Base-by-base conservation (phyloP, 2,329 filamentous ascomycete genomes). In the Didymella pomorum region DNA sequence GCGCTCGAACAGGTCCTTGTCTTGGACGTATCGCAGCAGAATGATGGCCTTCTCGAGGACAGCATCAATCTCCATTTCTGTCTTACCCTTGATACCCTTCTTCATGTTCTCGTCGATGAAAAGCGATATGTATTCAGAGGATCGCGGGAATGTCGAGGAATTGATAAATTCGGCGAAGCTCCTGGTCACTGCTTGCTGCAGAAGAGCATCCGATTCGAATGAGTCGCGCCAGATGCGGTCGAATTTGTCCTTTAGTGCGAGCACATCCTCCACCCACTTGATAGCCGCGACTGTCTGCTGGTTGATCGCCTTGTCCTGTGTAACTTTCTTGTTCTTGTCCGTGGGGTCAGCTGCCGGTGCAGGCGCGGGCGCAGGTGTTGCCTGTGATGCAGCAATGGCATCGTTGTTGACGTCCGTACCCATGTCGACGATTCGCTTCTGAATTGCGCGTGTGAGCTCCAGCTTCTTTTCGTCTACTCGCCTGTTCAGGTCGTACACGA, bases 61-160 rank as follows among this genome's bases (percentile, higher is more conserved):
- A 8, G 80, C 77, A 69, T 98, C 94, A 14, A 97, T 86, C 72
- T 98, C 94, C 26, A 83, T 84, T 69, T 98, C 95, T 0, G 92
- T 94, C 81, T 96, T 97, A 62, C 93, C 93, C 73, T 93, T 93
- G 75, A 97, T 91, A 4, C 93, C 93, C 68, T 94, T 91, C 80
- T 96, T 97, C 70, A 99, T 86, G 71, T 93, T 96, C 70, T 98
- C 94, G 69, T 99, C 95, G 58, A 99, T 96, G 78, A 96, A 99
- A 0, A 99, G 84, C 0, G 95, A 99, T 6, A 98, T 89, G 72
- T 92, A 97, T 73, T 99, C 95, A 1, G 94, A 92, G 67, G 90
- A 90, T 62, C 93, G 88, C 14, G 82, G 77, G 72, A 97, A 97
- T n/a, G 68, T 63, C 1, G 68, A 43, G 0, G 87, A 79, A 74